Evolutionary conservation across 805 yeast genomes (phyloP), one percentile per base, ranked within the genome.

Genomic region (Candida xyloterini): DNA sequence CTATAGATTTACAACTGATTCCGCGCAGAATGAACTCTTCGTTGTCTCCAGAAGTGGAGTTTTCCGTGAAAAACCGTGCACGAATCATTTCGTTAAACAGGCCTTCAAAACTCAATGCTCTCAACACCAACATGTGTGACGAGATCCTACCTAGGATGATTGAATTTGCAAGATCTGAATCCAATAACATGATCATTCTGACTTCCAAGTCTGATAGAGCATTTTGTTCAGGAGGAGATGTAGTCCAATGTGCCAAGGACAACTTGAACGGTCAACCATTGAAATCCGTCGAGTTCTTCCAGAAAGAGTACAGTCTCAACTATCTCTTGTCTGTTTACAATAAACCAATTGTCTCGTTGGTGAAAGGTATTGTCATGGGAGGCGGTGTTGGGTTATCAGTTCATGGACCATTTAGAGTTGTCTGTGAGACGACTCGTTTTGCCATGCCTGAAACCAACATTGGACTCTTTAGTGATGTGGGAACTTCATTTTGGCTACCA

Each of bases 381-480:
- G 98, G 98, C 37, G 98, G 98, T 52, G 95, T 89, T 30, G 98
- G 99, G 4, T 67, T 93, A 31, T 73, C 91, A 0, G 83, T 87
- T 29, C 98, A 93, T 64, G 82, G 87, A 10, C 91, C 96, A 3
- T 91, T 91, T 71, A 78, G 98, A 57, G 68, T 93, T 27, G 95
- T 95, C n/a, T 85, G 96, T 29, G 97, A 91, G 54, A 75, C 77
- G 53, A 90, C 98, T 9, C 74, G 81, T 59, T 76, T 89, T 67
- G 96, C 98, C 46, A 93, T 93, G 99, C 98, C 99, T 7, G 98
- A 93, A 65, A 84, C 95, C 73, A 89, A 86, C 56, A 93, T 93
- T 60, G 99, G 99, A 1, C 87, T 88, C 63, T 85, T 87, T 66
- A 95, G 95, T 15, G 99, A 93, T 62, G 98, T 93, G 10, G 99